Evolutionary conservation across 164 flowering plant species (phyloP).

Genomic region (Taxillus chinensis): DNA sequence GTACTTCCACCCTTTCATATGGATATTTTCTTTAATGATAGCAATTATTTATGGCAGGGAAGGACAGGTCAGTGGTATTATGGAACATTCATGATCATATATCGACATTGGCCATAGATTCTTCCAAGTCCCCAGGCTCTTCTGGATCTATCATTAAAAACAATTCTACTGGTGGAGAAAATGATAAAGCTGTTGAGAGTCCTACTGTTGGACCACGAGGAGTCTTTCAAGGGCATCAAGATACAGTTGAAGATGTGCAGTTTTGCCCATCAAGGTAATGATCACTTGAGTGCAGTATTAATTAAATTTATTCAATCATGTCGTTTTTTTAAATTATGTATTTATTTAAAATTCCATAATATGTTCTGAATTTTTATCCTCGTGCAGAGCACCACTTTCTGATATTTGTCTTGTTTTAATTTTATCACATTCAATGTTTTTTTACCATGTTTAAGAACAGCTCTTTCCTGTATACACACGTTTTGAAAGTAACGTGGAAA

Average conservation of each 20-base stretch:
- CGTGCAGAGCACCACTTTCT: too few relatives aligned
- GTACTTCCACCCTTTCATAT: too few relatives aligned
- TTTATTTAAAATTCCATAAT: too few relatives aligned
- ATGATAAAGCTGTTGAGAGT: slow-evolving; percentile 42
- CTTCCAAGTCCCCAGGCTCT: slow-evolving; percentile 45
- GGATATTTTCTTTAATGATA: too few relatives aligned
- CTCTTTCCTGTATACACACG: too few relatives aligned
- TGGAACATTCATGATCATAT: slow-evolving; percentile 97
- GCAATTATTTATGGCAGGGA: slow-evolving; percentile 38
- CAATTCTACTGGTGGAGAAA: slow-evolving; percentile 23
- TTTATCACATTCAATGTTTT: too few relatives aligned
- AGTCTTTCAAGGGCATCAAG: slow-evolving; percentile 69
- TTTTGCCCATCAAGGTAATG: slow-evolving; percentile 92
- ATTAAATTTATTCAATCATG: too few relatives aligned
- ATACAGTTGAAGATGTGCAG: slow-evolving; percentile 97
- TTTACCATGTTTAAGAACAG: too few relatives aligned
- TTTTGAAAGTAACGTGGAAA: neutral
- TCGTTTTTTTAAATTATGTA: too few relatives aligned
- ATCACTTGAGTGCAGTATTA: neutral
- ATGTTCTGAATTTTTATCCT: neutral
- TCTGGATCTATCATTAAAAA: slow-evolving; percentile 44
- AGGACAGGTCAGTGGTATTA: slow-evolving; percentile 83
- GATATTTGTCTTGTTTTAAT: too few relatives aligned
- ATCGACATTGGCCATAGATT: slow-evolving; percentile 49
- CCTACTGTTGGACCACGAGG: slow-evolving; percentile 73